Percentiles rank a stretch among this genome's conserved stretches.
Conservation (phyloP, 495 filamentous ascomycete species). For the Aspergillus baeticus region DNA sequence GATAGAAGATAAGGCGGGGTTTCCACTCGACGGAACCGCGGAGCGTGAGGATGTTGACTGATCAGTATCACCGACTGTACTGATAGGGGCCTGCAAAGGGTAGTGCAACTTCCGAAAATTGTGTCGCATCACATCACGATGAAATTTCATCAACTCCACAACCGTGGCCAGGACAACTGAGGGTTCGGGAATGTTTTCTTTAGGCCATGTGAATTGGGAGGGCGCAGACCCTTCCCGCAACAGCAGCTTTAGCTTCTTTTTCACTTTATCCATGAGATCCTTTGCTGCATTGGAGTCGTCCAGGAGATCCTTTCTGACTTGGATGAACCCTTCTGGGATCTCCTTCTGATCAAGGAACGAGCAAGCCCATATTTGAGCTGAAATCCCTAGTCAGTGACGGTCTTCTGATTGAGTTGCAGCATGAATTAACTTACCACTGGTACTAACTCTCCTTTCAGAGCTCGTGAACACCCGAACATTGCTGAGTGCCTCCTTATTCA, state of each 20-base stretch:
- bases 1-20: constrained; percentile 64
- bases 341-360: constrained; percentile 89
- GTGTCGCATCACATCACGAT: constrained; percentile 87
- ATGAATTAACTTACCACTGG: constrained; percentile 61
- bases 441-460: constrained; percentile 89
- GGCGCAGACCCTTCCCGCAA: constrained; percentile 87
- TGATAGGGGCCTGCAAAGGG: constrained; percentile 51
- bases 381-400: constrained; percentile 18
- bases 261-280: constrained; percentile 99
- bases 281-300: constrained; percentile 99
- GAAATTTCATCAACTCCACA: constrained; percentile 95
- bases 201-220: constrained; percentile 96
- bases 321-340: constrained; percentile 76
- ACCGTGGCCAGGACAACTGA: constrained; percentile 87
- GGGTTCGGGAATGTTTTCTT: constrained; percentile 85
- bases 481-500: constrained; percentile 87
- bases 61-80: constrained; percentile 30
- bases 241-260: constrained; percentile 94
- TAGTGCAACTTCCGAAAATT: constrained; percentile 80
- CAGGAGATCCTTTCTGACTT: constrained; percentile 87
- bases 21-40: constrained; percentile 22
- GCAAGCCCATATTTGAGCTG: constrained; percentile 91
- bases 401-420: too few species aligned
- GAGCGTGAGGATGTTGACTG: constrained; percentile 9
- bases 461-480: constrained; percentile 93